Evolutionary conservation across 352 stramenopile species (phyloP).

Genomic region (Phytophthora capsici): DNA sequence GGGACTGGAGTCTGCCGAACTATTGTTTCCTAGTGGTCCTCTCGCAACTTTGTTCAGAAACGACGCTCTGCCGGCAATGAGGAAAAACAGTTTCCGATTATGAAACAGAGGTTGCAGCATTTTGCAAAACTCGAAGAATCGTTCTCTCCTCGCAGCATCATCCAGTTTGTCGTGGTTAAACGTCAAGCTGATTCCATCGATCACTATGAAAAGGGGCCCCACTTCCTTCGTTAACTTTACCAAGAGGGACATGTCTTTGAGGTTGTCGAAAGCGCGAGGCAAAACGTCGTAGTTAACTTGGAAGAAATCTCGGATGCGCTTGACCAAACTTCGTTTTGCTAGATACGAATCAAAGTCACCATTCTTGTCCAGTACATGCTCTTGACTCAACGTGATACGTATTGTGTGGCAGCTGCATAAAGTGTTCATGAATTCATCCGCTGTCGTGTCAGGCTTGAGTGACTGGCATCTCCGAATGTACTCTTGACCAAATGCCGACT

Average conservation of each 20-base stretch:
- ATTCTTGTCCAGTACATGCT: background rate
- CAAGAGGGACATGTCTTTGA: background rate
- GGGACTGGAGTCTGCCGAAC: too few relatives aligned
- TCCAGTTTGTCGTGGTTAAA: background rate
- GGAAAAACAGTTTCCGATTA: constrained; percentile 12
- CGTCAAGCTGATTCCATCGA: constrained; percentile 25
- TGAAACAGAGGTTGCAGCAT: background rate
- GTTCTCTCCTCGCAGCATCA: background rate
- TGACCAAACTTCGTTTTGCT: background rate
- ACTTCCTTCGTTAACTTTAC: constrained; percentile 18
- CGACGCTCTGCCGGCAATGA: constrained; percentile 15
- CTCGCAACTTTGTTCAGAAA: constrained; percentile 11
- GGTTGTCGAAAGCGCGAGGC: too few relatives aligned
- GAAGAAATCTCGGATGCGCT: background rate
- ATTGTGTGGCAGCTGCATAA: too few relatives aligned
- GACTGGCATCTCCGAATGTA: constrained; percentile 19
- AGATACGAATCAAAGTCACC: background rate
- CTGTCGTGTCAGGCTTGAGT: background rate
- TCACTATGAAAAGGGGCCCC: constrained; percentile 30
- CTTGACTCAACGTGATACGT: background rate
- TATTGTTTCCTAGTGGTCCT: too few relatives aligned
- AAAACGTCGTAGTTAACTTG: background rate
- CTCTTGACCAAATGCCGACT: constrained; percentile 15
- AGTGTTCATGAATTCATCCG: background rate
- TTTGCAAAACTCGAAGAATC: background rate